Evolutionary conservation across 2,329 filamentous ascomycete genomes (phyloP).

Genomic region (Hypoxylon sp.): DNA sequence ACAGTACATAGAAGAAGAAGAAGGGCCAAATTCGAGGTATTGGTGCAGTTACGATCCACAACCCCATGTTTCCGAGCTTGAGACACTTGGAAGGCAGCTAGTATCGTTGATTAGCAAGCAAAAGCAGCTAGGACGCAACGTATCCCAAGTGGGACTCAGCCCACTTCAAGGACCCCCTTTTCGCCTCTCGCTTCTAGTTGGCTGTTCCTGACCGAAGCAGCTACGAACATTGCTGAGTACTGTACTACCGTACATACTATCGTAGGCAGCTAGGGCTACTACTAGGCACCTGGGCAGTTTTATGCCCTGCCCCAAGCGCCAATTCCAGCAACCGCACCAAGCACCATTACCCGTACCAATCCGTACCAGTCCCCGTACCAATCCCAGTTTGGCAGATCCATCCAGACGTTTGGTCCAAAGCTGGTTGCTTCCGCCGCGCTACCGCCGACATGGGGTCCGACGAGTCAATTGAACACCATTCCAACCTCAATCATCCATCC

Average conservation of each 20-base stretch:
- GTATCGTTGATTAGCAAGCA: constrained; percentile 43
- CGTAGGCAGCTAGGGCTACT: too few relatives aligned
- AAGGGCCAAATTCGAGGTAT: constrained; percentile 14
- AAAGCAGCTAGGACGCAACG: constrained; percentile 31
- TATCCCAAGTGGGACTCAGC: constrained; percentile 39
- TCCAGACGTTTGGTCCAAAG: constrained; percentile 27
- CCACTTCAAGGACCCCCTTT: constrained; percentile 37
- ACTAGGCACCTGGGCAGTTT: too few relatives aligned
- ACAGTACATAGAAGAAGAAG: background rate
- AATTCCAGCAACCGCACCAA: constrained; percentile 1
- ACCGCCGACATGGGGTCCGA: constrained; percentile 47
- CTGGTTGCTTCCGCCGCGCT: constrained; percentile 39
- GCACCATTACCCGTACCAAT: background rate
- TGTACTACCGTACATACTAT: constrained; percentile 20
- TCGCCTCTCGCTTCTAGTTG: constrained; percentile 39
- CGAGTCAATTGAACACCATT: constrained; percentile 49
- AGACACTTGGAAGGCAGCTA: constrained; percentile 15
- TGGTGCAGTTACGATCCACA: constrained; percentile 23
- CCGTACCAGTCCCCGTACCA: constrained; percentile 28
- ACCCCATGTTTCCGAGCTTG: constrained; percentile 26
- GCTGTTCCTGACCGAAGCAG: constrained; percentile 22
- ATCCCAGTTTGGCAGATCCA: constrained; percentile 40
- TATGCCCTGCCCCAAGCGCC: constrained; percentile 20
- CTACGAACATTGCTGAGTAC: constrained; percentile 36
- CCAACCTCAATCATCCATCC: constrained; percentile 45